phyloP scores from a whole-genome alignment of 78 protist genomes.

The Guillardia theta region DNA sequence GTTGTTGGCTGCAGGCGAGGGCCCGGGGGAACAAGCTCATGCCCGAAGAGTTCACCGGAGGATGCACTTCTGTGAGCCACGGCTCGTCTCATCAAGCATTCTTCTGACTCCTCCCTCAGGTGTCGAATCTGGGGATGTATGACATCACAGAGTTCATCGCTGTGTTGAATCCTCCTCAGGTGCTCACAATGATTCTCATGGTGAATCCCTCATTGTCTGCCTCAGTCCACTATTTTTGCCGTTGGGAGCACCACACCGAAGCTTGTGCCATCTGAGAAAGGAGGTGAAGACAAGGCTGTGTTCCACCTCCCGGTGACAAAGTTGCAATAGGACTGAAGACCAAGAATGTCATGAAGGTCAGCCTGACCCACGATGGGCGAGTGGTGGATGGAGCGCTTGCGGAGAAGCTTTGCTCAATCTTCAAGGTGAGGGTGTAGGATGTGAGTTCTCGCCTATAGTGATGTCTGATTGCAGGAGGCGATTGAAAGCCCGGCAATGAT shows the following conservation, averaged over 20 bases:
- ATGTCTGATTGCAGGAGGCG: not conserved
- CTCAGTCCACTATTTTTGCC: not conserved
- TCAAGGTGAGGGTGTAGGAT: not conserved
- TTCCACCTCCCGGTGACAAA: no score
- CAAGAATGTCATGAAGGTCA: not conserved
- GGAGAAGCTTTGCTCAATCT: not conserved
- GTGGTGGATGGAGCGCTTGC: not conserved
- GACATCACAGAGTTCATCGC: not conserved
- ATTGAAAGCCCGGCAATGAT: not conserved
- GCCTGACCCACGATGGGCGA: not conserved
- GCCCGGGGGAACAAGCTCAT: constrained; percentile 7
- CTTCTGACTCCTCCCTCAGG: not conserved
- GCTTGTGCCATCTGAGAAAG: not conserved
- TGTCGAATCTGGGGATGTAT: not conserved
- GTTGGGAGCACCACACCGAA: not conserved
- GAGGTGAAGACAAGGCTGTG: not conserved
- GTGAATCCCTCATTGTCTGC: not conserved
- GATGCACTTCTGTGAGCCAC: not conserved
- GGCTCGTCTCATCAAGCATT: not conserved
- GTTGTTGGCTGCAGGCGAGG: no score
- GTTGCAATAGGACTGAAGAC: not conserved
- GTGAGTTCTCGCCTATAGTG: not conserved
- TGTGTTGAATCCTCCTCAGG: not conserved
- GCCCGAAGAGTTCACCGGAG: not conserved
- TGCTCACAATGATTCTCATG: not conserved